Evolutionary conservation across 768 basidiomycete species (phyloP).

Genomic region (Termitomyces sp.): DNA sequence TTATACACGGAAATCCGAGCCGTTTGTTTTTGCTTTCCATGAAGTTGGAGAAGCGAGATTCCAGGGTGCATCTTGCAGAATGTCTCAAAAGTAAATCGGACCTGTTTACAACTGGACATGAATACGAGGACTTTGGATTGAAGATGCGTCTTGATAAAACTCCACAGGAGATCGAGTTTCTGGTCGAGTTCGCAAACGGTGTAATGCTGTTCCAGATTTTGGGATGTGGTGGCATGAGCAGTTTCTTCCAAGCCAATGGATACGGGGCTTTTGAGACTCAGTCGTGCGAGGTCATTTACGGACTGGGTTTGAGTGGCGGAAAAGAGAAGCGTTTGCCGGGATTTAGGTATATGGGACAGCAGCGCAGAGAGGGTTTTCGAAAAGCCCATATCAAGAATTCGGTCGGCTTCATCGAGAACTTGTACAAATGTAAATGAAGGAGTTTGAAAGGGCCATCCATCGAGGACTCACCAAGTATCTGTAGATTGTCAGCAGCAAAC

Average conservation of each 20-base stretch:
- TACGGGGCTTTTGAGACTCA: conserved; percentile 81
- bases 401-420: conserved; percentile 97
- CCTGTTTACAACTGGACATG: conserved; percentile 93
- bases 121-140: conserved; percentile 92
- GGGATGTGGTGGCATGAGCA: conserved; percentile 56
- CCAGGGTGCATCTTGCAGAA: conserved; percentile 97
- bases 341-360: conserved; percentile 84
- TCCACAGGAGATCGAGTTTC: conserved; percentile 90
- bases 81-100: conserved; percentile 93
- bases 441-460: background rate
- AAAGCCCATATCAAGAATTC: conserved; percentile 97
- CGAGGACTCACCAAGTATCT: conserved; percentile 68
- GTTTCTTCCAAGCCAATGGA: conserved; percentile 61
- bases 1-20: conserved; percentile 79
- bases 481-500: conserved; percentile 88
- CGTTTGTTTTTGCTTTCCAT: conserved; percentile 96
- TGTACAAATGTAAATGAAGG: conserved; percentile 4
- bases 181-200: conserved; percentile 75
- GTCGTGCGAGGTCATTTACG: conserved; percentile 80
- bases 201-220: conserved; percentile 85
- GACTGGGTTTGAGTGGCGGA: conserved; percentile 96
- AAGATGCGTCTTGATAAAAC: conserved; percentile 91
- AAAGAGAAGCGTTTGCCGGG: conserved; percentile 93
- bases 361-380: conserved; percentile 84
- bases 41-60: conserved; percentile 85